Percentiles rank a stretch among this genome's conserved stretches.
phyloP scores from a whole-genome alignment of 306 rosid genomes.

The Ochetophila trinervis region DNA sequence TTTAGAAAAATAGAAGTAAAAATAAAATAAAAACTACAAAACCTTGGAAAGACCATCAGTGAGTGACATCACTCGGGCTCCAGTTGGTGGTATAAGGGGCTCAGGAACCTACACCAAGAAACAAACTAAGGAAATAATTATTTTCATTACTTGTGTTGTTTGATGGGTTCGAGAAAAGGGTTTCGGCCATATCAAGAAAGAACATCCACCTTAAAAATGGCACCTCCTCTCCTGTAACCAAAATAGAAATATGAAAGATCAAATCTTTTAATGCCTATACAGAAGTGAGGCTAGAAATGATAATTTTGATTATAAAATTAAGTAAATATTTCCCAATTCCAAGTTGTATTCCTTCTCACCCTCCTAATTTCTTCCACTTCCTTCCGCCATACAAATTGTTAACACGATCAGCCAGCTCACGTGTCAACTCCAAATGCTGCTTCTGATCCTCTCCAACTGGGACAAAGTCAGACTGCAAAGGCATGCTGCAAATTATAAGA shows the following conservation, averaged over 20 bases:
- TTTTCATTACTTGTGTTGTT: slow-evolving; percentile 20
- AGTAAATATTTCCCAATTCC: slow-evolving; percentile 12
- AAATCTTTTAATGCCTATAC: slow-evolving; percentile 21
- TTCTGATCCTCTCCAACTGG: slow-evolving; percentile 99
- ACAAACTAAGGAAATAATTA: slow-evolving; percentile 17
- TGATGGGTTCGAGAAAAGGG: slow-evolving; percentile 20
- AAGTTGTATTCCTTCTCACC: slow-evolving; percentile 55
- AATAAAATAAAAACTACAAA: slow-evolving; percentile 11
- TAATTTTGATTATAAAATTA: slow-evolving; percentile 1
- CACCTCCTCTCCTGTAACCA: slow-evolving; percentile 79
- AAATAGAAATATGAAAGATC: slow-evolving; percentile 27
- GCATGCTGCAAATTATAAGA: slow-evolving; percentile 45
- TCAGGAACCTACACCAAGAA: slow-evolving; percentile 75
- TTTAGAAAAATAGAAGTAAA: background rate
- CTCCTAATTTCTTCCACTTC: slow-evolving; percentile 97
- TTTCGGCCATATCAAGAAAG: slow-evolving; percentile 13
- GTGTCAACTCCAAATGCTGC: slow-evolving; percentile 95
- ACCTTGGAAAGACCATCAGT: slow-evolving; percentile 97
- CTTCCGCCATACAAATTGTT: slow-evolving; percentile 89
- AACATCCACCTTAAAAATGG: slow-evolving; percentile 72
- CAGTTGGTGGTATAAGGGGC: slow-evolving; percentile 93
- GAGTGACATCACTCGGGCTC: slow-evolving; percentile 94
- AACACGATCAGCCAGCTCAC: slow-evolving; percentile 88
- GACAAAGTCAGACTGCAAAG: slow-evolving; percentile 81
- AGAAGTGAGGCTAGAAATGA: slow-evolving; percentile 18